These are phyloP conservation scores for Aspergillus fijiensis DNA, from an alignment of 2,329 filamentous ascomycete genomes.

Conservation along the genomic window DNA sequence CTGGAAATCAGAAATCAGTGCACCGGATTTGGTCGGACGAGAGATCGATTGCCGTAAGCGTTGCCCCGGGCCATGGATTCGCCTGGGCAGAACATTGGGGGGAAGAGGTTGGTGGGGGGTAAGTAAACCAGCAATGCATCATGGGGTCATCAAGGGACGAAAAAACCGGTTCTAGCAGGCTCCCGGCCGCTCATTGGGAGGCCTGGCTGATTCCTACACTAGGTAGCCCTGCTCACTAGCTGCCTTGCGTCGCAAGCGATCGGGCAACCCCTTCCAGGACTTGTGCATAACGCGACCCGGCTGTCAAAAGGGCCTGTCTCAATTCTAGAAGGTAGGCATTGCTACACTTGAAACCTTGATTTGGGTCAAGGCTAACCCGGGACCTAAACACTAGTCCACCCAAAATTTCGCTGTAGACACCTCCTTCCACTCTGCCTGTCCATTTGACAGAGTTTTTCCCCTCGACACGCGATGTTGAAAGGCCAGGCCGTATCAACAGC, in stretches of 20 bases:
- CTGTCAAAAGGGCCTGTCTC: background rate
- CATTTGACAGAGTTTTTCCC: background rate
- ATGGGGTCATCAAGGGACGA: constrained; percentile 4
- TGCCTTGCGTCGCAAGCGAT: constrained; percentile 1
- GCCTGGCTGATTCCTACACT: background rate
- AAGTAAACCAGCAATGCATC: background rate
- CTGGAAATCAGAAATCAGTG: background rate
- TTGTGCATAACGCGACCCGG: background rate
- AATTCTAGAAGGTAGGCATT: constrained; percentile 6
- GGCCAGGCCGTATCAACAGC: background rate
- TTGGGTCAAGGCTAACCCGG: background rate
- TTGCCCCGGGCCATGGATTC: background rate
- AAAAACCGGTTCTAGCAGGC: constrained; percentile 7
- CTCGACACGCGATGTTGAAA: background rate
- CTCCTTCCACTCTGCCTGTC: background rate
- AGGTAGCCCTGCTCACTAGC: background rate
- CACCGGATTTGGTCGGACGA: background rate
- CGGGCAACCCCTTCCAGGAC: background rate
- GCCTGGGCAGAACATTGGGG: background rate
- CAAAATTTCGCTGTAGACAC: background rate
- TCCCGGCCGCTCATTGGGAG: background rate
- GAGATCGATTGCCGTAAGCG: background rate
- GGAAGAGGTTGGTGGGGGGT: background rate
- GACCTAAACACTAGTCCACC: background rate
- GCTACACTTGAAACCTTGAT: constrained; percentile 2